Conservation (phyloP, 371 early-diverging fungal genomes). For the Chytridium lagenaria region DNA sequence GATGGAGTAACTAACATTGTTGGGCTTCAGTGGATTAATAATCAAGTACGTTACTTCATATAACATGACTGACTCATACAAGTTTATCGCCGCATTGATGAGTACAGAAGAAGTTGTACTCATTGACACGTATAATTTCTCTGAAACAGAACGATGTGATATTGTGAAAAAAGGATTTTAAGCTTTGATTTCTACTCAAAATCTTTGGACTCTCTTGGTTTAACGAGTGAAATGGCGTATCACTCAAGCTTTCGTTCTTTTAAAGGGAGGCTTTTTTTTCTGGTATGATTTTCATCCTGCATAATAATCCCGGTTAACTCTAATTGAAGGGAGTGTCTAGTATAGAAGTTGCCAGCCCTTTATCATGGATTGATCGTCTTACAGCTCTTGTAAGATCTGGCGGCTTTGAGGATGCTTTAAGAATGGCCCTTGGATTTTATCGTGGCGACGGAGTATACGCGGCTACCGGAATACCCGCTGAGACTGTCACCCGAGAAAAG, state of each 20-base stretch:
- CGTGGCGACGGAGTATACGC: constrained; percentile 67
- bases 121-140: constrained; percentile 70
- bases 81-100: constrained; percentile 70
- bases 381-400: constrained; percentile 73
- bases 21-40: constrained; percentile 77
- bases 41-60: constrained; percentile 58
- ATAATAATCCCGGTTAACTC: not conserved
- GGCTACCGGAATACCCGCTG: constrained; percentile 71
- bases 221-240: constrained; percentile 71
- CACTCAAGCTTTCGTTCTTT: constrained; percentile 70
- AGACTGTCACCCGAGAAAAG: constrained; percentile 62
- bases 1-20: constrained; percentile 70
- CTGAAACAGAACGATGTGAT: constrained; percentile 66
- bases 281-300: constrained; percentile 52
- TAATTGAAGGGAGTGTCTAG: constrained; percentile 62
- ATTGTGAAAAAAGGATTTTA: constrained; percentile 63
- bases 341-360: constrained; percentile 67
- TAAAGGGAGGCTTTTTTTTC: constrained; percentile 70
- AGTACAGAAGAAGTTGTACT: constrained; percentile 73
- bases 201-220: constrained; percentile 15
- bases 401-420: constrained; percentile 74
- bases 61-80: not conserved
- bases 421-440: constrained; percentile 66
- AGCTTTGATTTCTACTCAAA: constrained; percentile 72
- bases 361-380: constrained; percentile 81